A percentile compares a stretch with the other conserved stretches of the same genome.
Conservation (phyloP, 2,329 filamentous ascomycete genomes). For the Emydomyces testavorans region DNA sequence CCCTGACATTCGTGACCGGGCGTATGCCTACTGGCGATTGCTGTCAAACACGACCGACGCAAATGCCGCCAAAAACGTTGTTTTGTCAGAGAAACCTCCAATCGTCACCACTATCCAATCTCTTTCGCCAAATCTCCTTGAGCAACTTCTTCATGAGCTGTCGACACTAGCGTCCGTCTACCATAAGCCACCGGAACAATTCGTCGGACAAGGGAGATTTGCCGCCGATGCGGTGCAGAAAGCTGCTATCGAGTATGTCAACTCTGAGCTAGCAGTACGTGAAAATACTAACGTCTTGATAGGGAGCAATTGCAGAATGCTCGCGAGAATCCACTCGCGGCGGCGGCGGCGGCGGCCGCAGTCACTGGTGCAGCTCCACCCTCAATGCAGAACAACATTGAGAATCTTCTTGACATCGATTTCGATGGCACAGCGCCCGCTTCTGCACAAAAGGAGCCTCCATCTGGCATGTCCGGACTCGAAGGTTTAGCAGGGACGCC, state of each 20-base stretch:
- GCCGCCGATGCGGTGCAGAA: slow-evolving; percentile 90
- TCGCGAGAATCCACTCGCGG: slow-evolving; percentile 86
- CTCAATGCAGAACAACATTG: slow-evolving; percentile 61
- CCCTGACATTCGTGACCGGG: slow-evolving; percentile 89
- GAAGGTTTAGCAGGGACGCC: slow-evolving; percentile 47
- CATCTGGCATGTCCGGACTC: slow-evolving; percentile 53
- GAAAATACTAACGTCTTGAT: slow-evolving; percentile 16
- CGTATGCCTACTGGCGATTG: slow-evolving; percentile 96
- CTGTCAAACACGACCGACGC: slow-evolving; percentile 71
- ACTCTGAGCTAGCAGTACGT: background rate
- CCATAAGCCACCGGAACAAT: slow-evolving; percentile 96
- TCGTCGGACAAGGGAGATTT: slow-evolving; percentile 87
- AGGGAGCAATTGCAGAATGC: slow-evolving; percentile 82
- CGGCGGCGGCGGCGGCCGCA: slow-evolving; percentile 59
- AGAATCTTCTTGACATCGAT: slow-evolving; percentile 92
- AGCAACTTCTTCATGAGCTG: slow-evolving; percentile 80
- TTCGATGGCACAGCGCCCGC: slow-evolving; percentile 89
- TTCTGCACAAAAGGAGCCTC: slow-evolving; percentile 58
- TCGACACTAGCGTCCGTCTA: slow-evolving; percentile 95
- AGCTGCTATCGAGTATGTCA: slow-evolving; percentile 71
- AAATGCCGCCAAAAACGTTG: slow-evolving; percentile 80
- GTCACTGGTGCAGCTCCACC: slow-evolving; percentile 43
- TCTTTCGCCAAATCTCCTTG: slow-evolving; percentile 68
- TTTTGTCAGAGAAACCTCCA: slow-evolving; percentile 85
- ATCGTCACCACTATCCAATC: slow-evolving; percentile 92